Evolutionary conservation across 495 filamentous ascomycete genomes (phyloP).

Genomic region (Podospora anserina): DNA sequence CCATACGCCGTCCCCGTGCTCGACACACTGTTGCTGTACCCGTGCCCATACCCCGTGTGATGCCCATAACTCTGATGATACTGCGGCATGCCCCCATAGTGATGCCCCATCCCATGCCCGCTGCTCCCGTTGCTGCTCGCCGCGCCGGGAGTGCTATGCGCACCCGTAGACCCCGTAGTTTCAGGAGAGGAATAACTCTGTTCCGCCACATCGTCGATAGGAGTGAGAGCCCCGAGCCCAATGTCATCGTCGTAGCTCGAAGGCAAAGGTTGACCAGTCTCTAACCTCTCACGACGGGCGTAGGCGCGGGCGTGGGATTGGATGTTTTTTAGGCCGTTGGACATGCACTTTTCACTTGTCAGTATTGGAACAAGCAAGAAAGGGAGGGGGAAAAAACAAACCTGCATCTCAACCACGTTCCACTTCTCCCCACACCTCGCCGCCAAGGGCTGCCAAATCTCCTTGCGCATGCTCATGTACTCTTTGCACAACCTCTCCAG

Average conservation of each 20-base stretch:
- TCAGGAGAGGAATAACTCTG: constrained; percentile 49
- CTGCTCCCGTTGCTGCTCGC: constrained; percentile 35
- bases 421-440: constrained; percentile 63
- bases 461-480: constrained; percentile 64
- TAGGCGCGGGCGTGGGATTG: constrained; percentile 51
- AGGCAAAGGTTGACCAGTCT: constrained; percentile 35
- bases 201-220: constrained; percentile 47
- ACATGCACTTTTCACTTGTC: constrained; percentile 46
- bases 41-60: constrained; percentile 25
- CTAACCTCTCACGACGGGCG: constrained; percentile 51
- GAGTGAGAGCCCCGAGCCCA: constrained; percentile 47
- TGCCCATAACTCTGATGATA: constrained; percentile 20
- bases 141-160: constrained; percentile 35
- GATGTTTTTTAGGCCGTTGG: constrained; percentile 57
- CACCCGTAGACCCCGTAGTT: constrained; percentile 28
- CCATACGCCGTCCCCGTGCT: constrained; percentile 33
- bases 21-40: constrained; percentile 43
- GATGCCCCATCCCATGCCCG: constrained; percentile 29
- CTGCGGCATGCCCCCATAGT: constrained; percentile 1
- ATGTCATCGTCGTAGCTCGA: constrained; percentile 50
- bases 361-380: constrained; percentile 3
- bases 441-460: constrained; percentile 68
- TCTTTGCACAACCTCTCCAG: constrained; percentile 62
- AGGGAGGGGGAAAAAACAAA: constrained; percentile 37
- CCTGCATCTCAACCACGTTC: constrained; percentile 67